phyloP scores from a whole-genome alignment of 345 rosid species.

The Camelina laxa region DNA sequence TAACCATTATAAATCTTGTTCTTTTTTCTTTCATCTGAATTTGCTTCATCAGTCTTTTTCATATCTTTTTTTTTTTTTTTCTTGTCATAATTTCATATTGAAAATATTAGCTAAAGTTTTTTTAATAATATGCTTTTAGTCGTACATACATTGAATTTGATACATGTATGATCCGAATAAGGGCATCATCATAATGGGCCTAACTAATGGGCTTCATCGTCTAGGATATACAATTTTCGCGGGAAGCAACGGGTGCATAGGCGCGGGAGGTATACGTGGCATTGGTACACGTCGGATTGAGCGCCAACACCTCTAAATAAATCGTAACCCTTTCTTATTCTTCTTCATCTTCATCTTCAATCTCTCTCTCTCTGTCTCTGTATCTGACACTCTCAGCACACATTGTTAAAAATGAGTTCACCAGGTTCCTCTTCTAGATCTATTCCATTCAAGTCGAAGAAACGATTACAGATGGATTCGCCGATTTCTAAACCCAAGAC shows the following conservation, averaged over 20 bases:
- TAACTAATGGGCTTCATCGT: background rate
- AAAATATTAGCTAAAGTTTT: too few relatives aligned
- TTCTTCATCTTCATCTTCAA: background rate
- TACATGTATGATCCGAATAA: too few relatives aligned
- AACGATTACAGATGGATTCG: slow-evolving; percentile 38
- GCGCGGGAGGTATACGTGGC: slow-evolving; percentile 16
- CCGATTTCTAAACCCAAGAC: slow-evolving; percentile 11
- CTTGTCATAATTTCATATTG: too few relatives aligned
- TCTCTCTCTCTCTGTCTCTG: background rate
- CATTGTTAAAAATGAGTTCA: slow-evolving; percentile 41
- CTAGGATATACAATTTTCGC: background rate
- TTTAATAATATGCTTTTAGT: too few relatives aligned
- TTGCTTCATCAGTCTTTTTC: too few relatives aligned
- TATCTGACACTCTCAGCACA: background rate
- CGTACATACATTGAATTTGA: too few relatives aligned
- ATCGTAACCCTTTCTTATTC: background rate
- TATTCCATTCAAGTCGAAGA: slow-evolving; percentile 54
- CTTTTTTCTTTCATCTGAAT: too few relatives aligned
- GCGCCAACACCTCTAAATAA: slow-evolving; percentile 44
- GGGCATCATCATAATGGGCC: background rate
- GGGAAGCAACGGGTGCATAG: slow-evolving; percentile 21
- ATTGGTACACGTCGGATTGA: slow-evolving; percentile 33
- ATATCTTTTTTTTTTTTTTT: too few relatives aligned
- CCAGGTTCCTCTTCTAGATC: slow-evolving; percentile 45
- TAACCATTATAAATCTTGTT: background rate